phyloP scores from a whole-genome alignment of 495 filamentous ascomycete species.

The Aspergillus egyptiacus region DNA sequence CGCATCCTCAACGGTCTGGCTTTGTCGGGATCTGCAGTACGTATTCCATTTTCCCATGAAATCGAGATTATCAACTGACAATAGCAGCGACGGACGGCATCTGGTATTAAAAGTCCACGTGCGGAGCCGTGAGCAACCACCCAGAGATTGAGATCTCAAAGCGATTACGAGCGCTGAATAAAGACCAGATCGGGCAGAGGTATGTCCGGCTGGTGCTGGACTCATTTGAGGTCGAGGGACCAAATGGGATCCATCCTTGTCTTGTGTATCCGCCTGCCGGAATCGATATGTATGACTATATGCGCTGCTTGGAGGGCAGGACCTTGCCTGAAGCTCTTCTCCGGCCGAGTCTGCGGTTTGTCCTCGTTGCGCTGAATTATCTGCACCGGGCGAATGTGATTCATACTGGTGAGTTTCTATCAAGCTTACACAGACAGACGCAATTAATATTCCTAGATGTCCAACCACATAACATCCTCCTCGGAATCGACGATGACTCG shows the following conservation, averaged over 20 bases:
- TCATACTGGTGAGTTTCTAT: constrained; percentile 33
- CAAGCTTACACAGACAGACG: neutral
- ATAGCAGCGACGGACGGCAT: constrained; percentile 24
- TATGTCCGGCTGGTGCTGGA: constrained; percentile 33
- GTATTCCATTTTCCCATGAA: constrained; percentile 9
- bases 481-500: constrained; percentile 20
- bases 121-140: constrained; percentile 9
- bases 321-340: constrained; percentile 20
- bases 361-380: constrained; percentile 38
- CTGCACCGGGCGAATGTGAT: constrained; percentile 35
- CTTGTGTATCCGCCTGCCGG: constrained; percentile 38
- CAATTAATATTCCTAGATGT: constrained; percentile 14
- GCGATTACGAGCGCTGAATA: constrained; percentile 19
- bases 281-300: constrained; percentile 23
- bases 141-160: constrained; percentile 33
- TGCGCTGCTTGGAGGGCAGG: constrained; percentile 17
- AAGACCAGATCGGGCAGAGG: constrained; percentile 25
- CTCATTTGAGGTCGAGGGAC: constrained; percentile 31
- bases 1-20: constrained; percentile 45
- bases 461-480: constrained; percentile 22
- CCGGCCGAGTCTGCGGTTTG: constrained; percentile 19
- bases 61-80: constrained; percentile 1
- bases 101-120: constrained; percentile 32
- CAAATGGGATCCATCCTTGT: constrained; percentile 36
- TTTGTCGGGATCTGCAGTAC: constrained; percentile 41